Conservation (phyloP, 257 asterid genomes). For the Przewalskia tangutica region DNA sequence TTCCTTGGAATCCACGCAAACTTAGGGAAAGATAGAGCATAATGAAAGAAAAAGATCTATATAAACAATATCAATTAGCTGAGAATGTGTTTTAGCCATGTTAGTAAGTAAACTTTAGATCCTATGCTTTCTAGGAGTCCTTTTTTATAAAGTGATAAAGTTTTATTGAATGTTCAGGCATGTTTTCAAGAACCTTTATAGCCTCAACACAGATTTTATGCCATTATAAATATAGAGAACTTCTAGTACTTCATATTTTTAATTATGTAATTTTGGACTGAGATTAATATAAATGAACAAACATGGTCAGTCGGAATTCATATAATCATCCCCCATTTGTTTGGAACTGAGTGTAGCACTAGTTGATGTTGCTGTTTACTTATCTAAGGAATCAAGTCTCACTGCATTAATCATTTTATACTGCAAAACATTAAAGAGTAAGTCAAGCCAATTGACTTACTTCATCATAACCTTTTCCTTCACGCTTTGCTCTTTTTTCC, state of each 20-base stretch:
- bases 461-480: constrained; percentile 81
- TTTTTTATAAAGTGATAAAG: background rate
- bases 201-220: background rate
- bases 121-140: background rate
- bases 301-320: background rate
- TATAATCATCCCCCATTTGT: background rate
- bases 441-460: constrained; percentile 28
- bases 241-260: background rate
- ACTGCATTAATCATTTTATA: constrained; percentile 7
- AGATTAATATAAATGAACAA: background rate
- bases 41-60: background rate
- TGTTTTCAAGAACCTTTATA: background rate
- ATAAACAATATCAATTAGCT: background rate
- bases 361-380: background rate
- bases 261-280: background rate
- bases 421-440: background rate
- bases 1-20: background rate
- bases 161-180: background rate
- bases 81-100: background rate
- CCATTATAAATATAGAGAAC: background rate
- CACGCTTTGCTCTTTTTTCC: constrained; percentile 71
- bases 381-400: background rate
- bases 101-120: background rate
- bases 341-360: background rate
- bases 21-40: background rate